A percentile compares a stretch with the other conserved stretches of the same genome.
Evolutionary conservation across 257 asterid genomes (phyloP).

Genomic region (Solanum clarkiae): DNA sequence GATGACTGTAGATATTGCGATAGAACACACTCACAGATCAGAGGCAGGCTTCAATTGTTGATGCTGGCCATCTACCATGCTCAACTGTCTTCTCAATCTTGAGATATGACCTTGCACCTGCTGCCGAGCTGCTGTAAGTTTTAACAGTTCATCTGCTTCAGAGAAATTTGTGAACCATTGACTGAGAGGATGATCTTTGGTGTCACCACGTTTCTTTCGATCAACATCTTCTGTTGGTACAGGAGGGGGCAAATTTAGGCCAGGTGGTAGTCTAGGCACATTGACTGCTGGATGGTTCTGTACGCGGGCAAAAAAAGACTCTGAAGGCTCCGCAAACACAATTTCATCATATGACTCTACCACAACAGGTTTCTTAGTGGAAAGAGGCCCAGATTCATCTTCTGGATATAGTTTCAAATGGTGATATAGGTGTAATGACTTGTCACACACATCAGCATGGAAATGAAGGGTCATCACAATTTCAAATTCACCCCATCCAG

Average conservation of each 20-base stretch:
- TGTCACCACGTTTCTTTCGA: conserved; percentile 46
- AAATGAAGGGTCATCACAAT: conserved; percentile 82
- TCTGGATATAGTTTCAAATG: conserved; percentile 82
- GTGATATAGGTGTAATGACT: conserved; percentile 85
- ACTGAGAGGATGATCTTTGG: conserved; percentile 64
- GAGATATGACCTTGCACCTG: conserved; percentile 45
- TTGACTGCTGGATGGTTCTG: conserved; percentile 69
- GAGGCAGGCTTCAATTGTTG: background rate
- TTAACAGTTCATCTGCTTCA: conserved; percentile 85
- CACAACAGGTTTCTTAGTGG: conserved; percentile 75
- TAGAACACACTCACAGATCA: conserved; percentile 7
- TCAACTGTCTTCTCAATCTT: background rate
- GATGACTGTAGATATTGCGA: conserved; percentile 2
- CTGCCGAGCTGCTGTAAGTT: conserved; percentile 90
- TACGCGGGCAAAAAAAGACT: conserved; percentile 58
- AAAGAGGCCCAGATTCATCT: conserved; percentile 63
- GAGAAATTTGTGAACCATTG: conserved; percentile 85
- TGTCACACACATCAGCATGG: conserved; percentile 60
- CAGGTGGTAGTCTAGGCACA: conserved; percentile 62
- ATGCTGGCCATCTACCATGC: background rate
- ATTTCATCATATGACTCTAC: conserved; percentile 83
- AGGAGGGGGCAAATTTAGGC: conserved; percentile 15
- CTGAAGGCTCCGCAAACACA: conserved; percentile 77
- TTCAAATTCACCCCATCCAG: conserved; percentile 99
- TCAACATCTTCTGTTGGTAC: conserved; percentile 55